These are phyloP conservation scores for Boletus rufocinnamomeus DNA, from an alignment of 768 basidiomycete species.

Conservation along the genomic window DNA sequence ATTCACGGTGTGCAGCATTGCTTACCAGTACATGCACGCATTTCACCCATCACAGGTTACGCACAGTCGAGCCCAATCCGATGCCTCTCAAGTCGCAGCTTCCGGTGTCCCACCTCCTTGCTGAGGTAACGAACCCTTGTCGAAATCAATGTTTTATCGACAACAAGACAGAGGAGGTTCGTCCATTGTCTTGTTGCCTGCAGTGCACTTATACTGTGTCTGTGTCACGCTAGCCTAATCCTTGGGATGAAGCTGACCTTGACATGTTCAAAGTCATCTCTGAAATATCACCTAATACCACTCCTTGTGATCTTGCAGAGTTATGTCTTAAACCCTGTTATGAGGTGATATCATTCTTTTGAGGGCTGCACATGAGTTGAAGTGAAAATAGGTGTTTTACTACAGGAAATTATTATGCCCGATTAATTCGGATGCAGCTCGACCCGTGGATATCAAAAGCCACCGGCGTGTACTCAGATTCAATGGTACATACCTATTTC, in stretches of 20 bases:
- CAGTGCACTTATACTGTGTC: background rate
- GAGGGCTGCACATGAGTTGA: constrained; percentile 2
- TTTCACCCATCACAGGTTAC: constrained; percentile 19
- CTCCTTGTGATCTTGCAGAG: constrained; percentile 55
- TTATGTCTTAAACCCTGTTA: constrained; percentile 60
- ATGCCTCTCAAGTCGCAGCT: constrained; percentile 11
- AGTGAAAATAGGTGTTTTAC: constrained; percentile 25
- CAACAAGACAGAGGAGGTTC: constrained; percentile 16
- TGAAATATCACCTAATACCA: constrained; percentile 44
- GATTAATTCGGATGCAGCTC: background rate
- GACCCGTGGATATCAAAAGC: constrained; percentile 1
- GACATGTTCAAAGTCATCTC: constrained; percentile 43
- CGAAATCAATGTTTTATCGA: constrained; percentile 32
- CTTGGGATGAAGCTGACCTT: constrained; percentile 44
- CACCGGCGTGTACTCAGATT: constrained; percentile 19
- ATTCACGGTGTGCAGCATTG: constrained; percentile 44
- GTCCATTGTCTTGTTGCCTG: background rate
- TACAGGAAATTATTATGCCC: constrained; percentile 19
- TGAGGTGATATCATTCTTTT: constrained; percentile 43
- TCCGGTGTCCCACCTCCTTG: constrained; percentile 1
- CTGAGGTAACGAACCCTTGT: constrained; percentile 25
- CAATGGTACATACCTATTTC: constrained; percentile 18
- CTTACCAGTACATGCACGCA: constrained; percentile 5
- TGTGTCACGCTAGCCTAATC: constrained; percentile 17
- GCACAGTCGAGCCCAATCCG: constrained; percentile 27